phyloP scores from a whole-genome alignment of 2,329 filamentous ascomycete genomes.

The Talaromyces sp. region DNA sequence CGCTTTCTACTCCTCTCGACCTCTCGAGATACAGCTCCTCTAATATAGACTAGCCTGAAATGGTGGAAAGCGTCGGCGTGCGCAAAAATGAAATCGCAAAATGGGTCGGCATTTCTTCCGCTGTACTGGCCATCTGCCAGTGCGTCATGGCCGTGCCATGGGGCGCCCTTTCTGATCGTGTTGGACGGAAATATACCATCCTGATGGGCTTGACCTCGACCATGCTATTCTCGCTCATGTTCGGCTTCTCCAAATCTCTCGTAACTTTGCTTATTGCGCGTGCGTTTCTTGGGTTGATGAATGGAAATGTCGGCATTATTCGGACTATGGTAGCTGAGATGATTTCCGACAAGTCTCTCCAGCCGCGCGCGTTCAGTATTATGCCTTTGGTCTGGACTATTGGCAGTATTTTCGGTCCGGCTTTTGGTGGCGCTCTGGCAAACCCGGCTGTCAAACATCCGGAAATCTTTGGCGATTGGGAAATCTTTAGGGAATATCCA shows the following conservation, averaged over 20 bases:
- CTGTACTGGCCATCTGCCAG: conserved; percentile 67
- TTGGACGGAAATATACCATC: conserved; percentile 78
- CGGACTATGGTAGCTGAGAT: conserved; percentile 84
- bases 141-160: conserved; percentile 66
- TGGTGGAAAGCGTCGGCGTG: conserved; percentile 75
- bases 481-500: conserved; percentile 69
- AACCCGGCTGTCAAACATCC: conserved; percentile 73
- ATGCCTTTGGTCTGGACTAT: conserved; percentile 91
- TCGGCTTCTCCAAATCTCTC: conserved; percentile 75
- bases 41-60: conserved; percentile 53
- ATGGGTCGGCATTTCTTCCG: conserved; percentile 72
- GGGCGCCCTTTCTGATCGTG: conserved; percentile 69
- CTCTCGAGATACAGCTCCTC: conserved; percentile 6
- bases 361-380: conserved; percentile 82
- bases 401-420: conserved; percentile 80
- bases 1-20: conserved; percentile 14
- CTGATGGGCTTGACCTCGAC: conserved; percentile 68
- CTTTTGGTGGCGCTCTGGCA: conserved; percentile 79
- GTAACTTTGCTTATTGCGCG: conserved; percentile 73
- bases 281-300: conserved; percentile 73
- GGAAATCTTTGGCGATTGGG: conserved; percentile 58
- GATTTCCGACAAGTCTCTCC: conserved; percentile 78
- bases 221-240: conserved; percentile 73
- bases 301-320: conserved; percentile 91
- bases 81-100: conserved; percentile 62